A percentile compares a stretch with the other conserved stretches of the same genome.
These are phyloP conservation scores for Exobasidium cylindrosporum DNA, from an alignment of 1,284 basidiomycete species.

Conservation along the genomic window DNA sequence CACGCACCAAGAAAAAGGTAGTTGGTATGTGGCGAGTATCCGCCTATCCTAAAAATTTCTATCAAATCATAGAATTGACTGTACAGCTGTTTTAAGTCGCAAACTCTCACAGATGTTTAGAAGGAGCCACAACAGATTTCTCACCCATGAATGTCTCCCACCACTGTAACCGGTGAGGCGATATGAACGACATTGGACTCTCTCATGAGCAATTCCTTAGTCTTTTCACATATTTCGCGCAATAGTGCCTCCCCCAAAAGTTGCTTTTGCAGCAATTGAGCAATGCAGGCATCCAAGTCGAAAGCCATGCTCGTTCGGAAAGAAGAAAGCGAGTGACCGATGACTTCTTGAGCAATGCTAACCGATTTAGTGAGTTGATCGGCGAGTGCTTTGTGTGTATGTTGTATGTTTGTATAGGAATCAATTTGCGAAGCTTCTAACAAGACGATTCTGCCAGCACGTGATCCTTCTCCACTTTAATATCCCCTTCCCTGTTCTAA, in stretches of 20 bases:
- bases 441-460: too few species aligned
- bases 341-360: too few species aligned
- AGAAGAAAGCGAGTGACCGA: too few species aligned
- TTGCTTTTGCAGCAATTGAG: slow-evolving; percentile 52
- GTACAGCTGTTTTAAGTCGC: slow-evolving; percentile 4
- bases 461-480: too few species aligned
- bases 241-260: slow-evolving; percentile 51
- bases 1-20: slow-evolving; percentile 65
- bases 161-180: slow-evolving; percentile 95
- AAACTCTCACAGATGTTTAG: not conserved
- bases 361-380: too few species aligned
- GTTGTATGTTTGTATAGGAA: too few species aligned
- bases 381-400: too few species aligned
- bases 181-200: slow-evolving; percentile 99
- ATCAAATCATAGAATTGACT: slow-evolving; percentile 99
- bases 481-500: too few species aligned
- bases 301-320: too few species aligned
- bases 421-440: too few species aligned
- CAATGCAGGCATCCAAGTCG: slow-evolving; percentile 54
- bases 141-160: slow-evolving; percentile 91
- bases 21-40: slow-evolving; percentile 92
- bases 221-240: slow-evolving; percentile 55
- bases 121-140: not conserved
- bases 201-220: slow-evolving; percentile 77
- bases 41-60: slow-evolving; percentile 98